These are phyloP conservation scores for Debaryomyces coudertii DNA, from an alignment of 1,139 yeast genomes.

Conservation along the genomic window DNA sequence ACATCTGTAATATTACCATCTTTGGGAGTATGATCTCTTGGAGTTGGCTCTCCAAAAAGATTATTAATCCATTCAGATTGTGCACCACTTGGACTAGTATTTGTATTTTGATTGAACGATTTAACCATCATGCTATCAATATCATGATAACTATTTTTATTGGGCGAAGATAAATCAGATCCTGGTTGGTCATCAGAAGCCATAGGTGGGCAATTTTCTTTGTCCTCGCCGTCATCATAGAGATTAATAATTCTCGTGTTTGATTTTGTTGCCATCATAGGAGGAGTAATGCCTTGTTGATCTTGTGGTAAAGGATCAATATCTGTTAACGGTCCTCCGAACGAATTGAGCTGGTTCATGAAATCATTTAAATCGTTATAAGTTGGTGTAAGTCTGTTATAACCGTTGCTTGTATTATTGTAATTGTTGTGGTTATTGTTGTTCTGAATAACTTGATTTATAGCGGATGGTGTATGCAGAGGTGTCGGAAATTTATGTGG, in stretches of 20 bases:
- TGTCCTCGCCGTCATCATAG: conserved; percentile 44
- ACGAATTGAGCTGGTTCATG: conserved; percentile 50
- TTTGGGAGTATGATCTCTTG: conserved; percentile 48
- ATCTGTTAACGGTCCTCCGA: conserved; percentile 59
- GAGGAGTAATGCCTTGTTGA: conserved; percentile 43
- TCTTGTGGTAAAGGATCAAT: conserved; percentile 53
- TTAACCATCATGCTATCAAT: conserved; percentile 44
- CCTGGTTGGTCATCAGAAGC: conserved; percentile 15
- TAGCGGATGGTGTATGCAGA: conserved; percentile 48
- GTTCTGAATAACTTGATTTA: conserved; percentile 45
- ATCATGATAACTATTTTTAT: conserved; percentile 28
- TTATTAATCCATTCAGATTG: conserved; percentile 38
- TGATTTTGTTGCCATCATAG: conserved; percentile 52
- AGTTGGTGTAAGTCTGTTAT: conserved; percentile 30
- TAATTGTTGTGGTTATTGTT: conserved; percentile 18
- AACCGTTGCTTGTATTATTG: conserved; percentile 14
- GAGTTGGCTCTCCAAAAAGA: conserved; percentile 49
- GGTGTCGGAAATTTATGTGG: conserved; percentile 44
- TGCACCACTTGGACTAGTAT: conserved; percentile 34
- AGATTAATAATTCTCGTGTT: conserved; percentile 50
- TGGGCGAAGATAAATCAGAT: conserved; percentile 17
- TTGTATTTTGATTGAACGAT: conserved; percentile 35
- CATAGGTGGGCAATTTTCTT: conserved; percentile 47
- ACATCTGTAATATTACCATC: conserved; percentile 26
- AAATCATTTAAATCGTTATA: conserved; percentile 49